Conservation (phyloP, 495 filamentous ascomycete genomes). For the Terfezia boudieri region DNA sequence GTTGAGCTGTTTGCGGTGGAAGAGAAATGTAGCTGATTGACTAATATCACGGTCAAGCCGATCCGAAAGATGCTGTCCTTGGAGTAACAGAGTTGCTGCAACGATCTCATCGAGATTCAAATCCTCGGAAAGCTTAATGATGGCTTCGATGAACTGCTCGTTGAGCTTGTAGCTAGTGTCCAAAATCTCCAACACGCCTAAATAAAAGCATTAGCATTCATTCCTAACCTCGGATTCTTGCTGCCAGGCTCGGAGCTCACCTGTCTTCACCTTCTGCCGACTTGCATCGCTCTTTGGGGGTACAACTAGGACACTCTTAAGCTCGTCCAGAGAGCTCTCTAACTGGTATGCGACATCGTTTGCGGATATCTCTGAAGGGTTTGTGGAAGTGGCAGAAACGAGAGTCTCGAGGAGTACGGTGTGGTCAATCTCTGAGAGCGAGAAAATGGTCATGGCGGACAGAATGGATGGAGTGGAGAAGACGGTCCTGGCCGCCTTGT, state of each 20-base stretch:
- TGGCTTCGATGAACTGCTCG: slow-evolving; percentile 58
- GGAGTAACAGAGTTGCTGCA: slow-evolving; percentile 49
- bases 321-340: slow-evolving; percentile 43
- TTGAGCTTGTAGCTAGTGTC: slow-evolving; percentile 63
- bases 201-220: slow-evolving; percentile 6
- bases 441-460: not conserved
- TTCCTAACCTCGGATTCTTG: slow-evolving; percentile 1
- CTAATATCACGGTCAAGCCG: slow-evolving; percentile 43
- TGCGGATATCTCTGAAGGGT: not conserved
- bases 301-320: slow-evolving; percentile 58
- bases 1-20: slow-evolving; percentile 58
- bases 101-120: slow-evolving; percentile 75
- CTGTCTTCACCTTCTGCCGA: slow-evolving; percentile 33
- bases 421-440: not conserved
- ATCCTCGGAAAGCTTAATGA: slow-evolving; percentile 59
- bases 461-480: too few species aligned
- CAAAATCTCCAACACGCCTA: slow-evolving; percentile 48
- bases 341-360: slow-evolving; percentile 44
- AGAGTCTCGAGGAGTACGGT: not conserved
- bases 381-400: not conserved
- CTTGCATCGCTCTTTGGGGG: slow-evolving; percentile 21
- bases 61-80: slow-evolving; percentile 39
- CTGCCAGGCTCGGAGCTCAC: slow-evolving; percentile 14
- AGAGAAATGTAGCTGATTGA: slow-evolving; percentile 55
- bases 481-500: too few species aligned